Percentiles rank a stretch among this genome's conserved stretches.
Evolutionary conservation across 2,329 filamentous ascomycete species (phyloP).

Genomic region (Apiospora pterosperma): DNA sequence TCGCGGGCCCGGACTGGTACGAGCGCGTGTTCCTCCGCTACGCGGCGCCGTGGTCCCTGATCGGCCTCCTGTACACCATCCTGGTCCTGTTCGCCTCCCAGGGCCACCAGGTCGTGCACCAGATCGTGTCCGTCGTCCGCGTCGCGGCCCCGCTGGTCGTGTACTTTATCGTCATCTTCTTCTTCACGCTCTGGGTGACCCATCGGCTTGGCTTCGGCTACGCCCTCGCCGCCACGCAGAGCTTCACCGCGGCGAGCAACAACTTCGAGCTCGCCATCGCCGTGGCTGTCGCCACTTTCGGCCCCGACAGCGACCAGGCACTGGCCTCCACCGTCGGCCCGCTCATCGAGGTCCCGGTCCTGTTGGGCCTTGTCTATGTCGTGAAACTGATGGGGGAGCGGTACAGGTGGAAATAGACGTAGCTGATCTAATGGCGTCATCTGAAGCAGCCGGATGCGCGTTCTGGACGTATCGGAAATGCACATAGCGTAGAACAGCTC

Average conservation of each 20-base stretch:
- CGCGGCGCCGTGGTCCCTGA: slow-evolving; percentile 69
- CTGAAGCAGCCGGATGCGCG: background rate
- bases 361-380: slow-evolving; percentile 74
- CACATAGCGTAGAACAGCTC: background rate
- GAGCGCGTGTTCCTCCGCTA: slow-evolving; percentile 66
- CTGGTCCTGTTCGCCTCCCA: slow-evolving; percentile 82
- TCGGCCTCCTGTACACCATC: slow-evolving; percentile 85
- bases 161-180: slow-evolving; percentile 77
- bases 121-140: slow-evolving; percentile 78
- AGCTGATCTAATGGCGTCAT: background rate
- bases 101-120: slow-evolving; percentile 71
- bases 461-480: background rate
- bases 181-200: slow-evolving; percentile 59
- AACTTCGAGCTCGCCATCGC: slow-evolving; percentile 93
- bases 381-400: slow-evolving; percentile 56
- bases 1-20: slow-evolving; percentile 60
- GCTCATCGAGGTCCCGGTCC: slow-evolving; percentile 80
- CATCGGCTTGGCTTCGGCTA: slow-evolving; percentile 72
- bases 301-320: slow-evolving; percentile 73
- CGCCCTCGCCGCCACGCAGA: slow-evolving; percentile 68
- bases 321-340: slow-evolving; percentile 81
- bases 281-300: slow-evolving; percentile 79
- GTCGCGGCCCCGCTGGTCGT: slow-evolving; percentile 78
- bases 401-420: slow-evolving; percentile 47
- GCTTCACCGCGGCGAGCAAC: slow-evolving; percentile 86